Evolutionary conservation across 2,329 filamentous ascomycete genomes (phyloP).

Genomic region (Cladophialophora immunda): DNA sequence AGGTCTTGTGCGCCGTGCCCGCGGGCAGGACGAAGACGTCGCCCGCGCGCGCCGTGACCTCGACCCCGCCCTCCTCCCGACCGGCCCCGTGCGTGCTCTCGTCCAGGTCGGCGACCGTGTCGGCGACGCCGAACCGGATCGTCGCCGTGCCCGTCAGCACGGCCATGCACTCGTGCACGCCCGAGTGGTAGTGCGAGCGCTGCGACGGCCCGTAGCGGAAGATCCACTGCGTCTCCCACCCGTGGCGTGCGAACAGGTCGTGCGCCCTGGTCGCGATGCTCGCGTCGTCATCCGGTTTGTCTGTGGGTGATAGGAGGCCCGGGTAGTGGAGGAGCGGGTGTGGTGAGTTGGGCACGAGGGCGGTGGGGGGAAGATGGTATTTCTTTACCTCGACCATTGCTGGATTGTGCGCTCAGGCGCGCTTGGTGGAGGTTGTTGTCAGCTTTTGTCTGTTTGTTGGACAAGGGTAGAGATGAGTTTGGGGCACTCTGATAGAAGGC

Average conservation of each 20-base stretch:
- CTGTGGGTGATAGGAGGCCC: slow-evolving; percentile 47
- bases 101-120: slow-evolving; percentile 52
- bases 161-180: slow-evolving; percentile 66
- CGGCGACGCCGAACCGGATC: slow-evolving; percentile 65
- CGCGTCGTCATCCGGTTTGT: slow-evolving; percentile 38
- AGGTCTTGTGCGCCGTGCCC: slow-evolving; percentile 65
- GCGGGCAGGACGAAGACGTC: slow-evolving; percentile 69
- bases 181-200: slow-evolving; percentile 65
- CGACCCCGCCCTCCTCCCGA: slow-evolving; percentile 59
- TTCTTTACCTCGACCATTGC: slow-evolving; percentile 64
- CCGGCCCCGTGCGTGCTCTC: slow-evolving; percentile 51
- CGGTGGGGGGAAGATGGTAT: slow-evolving; percentile 53
- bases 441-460: too few species aligned
- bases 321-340: slow-evolving; percentile 64
- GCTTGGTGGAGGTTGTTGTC: too few species aligned
- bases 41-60: slow-evolving; percentile 58
- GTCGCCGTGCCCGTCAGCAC: slow-evolving; percentile 63
- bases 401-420: too few species aligned
- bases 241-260: slow-evolving; percentile 58
- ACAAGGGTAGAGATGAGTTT: too few species aligned
- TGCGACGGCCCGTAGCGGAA: slow-evolving; percentile 65
- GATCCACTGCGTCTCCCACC: slow-evolving; percentile 65
- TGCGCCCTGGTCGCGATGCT: slow-evolving; percentile 46
- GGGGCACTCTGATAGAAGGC: too few species aligned
- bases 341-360: slow-evolving; percentile 61